Evolutionary conservation across 2,329 filamentous ascomycete species (phyloP).

Genomic region (Paecilomyces formosus): DNA sequence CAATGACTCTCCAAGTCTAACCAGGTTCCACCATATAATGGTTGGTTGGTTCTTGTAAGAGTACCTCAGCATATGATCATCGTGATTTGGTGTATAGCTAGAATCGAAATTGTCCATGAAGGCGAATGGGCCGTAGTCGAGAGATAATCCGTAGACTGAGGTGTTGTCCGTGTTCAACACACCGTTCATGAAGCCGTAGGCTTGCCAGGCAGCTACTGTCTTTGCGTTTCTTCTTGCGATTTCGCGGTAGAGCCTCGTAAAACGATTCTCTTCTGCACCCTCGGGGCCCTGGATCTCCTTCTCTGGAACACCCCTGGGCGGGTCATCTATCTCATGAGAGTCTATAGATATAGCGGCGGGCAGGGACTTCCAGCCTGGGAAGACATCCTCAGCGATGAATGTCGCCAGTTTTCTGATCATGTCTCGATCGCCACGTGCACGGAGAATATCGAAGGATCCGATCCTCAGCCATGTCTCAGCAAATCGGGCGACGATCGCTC

Average conservation of each 20-base stretch:
- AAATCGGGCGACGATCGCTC: slow-evolving; percentile 86
- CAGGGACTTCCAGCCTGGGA: slow-evolving; percentile 78
- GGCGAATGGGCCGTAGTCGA: slow-evolving; percentile 95
- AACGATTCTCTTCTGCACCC: slow-evolving; percentile 73
- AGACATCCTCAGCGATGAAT: slow-evolving; percentile 81
- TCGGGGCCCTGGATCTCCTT: slow-evolving; percentile 59
- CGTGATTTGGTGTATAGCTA: slow-evolving; percentile 90
- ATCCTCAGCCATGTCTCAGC: slow-evolving; percentile 87
- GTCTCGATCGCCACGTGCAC: slow-evolving; percentile 69
- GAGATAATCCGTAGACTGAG: slow-evolving; percentile 75
- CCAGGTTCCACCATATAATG: slow-evolving; percentile 98
- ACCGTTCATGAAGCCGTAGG: slow-evolving; percentile 98
- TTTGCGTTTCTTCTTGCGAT: slow-evolving; percentile 77
- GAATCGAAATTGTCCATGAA: slow-evolving; percentile 98
- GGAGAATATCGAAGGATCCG: slow-evolving; percentile 91
- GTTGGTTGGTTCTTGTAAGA: slow-evolving; percentile 90
- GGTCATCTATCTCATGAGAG: slow-evolving; percentile 32
- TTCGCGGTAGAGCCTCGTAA: slow-evolving; percentile 78
- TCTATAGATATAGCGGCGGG: slow-evolving; percentile 49
- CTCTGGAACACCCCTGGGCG: slow-evolving; percentile 47
- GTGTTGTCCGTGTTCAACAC: slow-evolving; percentile 98
- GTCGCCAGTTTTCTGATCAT: slow-evolving; percentile 67
- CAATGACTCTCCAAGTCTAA: slow-evolving; percentile 79
- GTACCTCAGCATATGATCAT: slow-evolving; percentile 81
- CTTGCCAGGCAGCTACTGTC: slow-evolving; percentile 91